Evolutionary conservation across 352 stramenopile species (phyloP), one percentile per base, ranked within the genome.

Genomic region (Globisporangium cederbergense): DNA sequence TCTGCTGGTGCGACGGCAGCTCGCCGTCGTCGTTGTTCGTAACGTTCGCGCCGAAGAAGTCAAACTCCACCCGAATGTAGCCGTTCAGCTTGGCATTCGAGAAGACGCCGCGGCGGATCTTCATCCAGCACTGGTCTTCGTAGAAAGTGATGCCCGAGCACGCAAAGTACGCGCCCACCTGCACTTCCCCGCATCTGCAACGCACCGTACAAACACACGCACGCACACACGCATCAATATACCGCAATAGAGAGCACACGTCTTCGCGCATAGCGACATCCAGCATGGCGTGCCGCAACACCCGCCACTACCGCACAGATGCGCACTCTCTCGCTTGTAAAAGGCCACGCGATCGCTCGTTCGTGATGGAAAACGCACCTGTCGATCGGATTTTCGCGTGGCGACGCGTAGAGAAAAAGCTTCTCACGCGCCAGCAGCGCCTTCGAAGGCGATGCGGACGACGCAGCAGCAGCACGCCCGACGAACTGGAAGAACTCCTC

Each of bases 401-500:
- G 81, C 0, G 78, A 81, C 16, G 79, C 76, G 66, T 89, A 90
- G 22, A 92, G 76, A 51, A 78, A 90, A 18, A 76, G 52, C 52
- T 84, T 83, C 58, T 89, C 77, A 36, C 68, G 66, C 36, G 71
- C 73, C 14, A 86, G 60, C 46, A 77, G 46, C 38, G 71, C 63
- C 6, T 58, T 67, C 7, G 65, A 68, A 1, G 57, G 47, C 7
- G 71, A 60, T 34, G 72, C 71, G 18, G 63, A 60, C 14, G 76
- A 42, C 25, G 25, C 25, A 28, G 25, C 25, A 28, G 25, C 25
- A 28, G 25, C 25, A 0, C 65, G 74, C 0, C 80, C 80, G 28
- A 88, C 75, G 68, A 85, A 89, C 74, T 91, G 82, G 71, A 83
- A 89, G 69, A 89, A 86, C 49, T 83, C 78, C 68, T 91, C 82